phyloP scores from a whole-genome alignment of 768 basidiomycete genomes.

The Agrocybe praecox region DNA sequence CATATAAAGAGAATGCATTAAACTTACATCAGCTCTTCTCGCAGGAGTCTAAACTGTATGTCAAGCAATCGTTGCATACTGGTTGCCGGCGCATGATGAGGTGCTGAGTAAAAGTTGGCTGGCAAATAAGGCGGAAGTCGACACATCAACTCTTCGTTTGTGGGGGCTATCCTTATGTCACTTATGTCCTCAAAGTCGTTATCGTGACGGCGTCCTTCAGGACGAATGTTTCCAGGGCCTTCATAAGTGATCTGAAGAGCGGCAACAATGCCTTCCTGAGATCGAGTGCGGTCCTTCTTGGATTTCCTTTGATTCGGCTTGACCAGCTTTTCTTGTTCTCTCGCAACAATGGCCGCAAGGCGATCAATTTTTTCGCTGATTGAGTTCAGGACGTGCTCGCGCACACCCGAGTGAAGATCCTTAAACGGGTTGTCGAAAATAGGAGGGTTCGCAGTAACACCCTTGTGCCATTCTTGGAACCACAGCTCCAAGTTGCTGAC shows the following conservation, averaged over 20 bases:
- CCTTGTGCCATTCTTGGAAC: conserved; percentile 49
- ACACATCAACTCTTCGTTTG: conserved; percentile 63
- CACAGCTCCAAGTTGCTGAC: conserved; percentile 46
- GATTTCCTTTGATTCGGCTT: conserved; percentile 17
- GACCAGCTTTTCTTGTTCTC: conserved; percentile 45
- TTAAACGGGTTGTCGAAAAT: conserved; percentile 48
- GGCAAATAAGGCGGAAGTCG: conserved; percentile 59
- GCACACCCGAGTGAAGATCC: conserved; percentile 23
- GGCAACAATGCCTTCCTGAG: conserved; percentile 28
- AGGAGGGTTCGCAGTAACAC: conserved; percentile 36
- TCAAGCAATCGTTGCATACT: conserved; percentile 73
- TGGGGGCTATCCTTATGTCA: conserved; percentile 70
- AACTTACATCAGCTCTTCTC: conserved; percentile 70
- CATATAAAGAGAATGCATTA: not conserved
- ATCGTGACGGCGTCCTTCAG: conserved; percentile 62
- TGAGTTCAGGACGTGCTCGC: conserved; percentile 38
- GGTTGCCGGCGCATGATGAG: conserved; percentile 57
- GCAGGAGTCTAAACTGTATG: conserved; percentile 72
- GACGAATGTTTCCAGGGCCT: conserved; percentile 54
- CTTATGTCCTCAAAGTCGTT: conserved; percentile 62
- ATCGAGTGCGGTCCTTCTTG: conserved; percentile 22
- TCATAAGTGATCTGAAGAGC: conserved; percentile 46
- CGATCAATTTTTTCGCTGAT: conserved; percentile 35
- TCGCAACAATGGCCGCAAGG: conserved; percentile 48
- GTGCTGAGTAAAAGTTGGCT: conserved; percentile 57